These are phyloP conservation scores for Entomortierella beljakovae DNA, from an alignment of 192 early-diverging fungal species.

Conservation along the genomic window DNA sequence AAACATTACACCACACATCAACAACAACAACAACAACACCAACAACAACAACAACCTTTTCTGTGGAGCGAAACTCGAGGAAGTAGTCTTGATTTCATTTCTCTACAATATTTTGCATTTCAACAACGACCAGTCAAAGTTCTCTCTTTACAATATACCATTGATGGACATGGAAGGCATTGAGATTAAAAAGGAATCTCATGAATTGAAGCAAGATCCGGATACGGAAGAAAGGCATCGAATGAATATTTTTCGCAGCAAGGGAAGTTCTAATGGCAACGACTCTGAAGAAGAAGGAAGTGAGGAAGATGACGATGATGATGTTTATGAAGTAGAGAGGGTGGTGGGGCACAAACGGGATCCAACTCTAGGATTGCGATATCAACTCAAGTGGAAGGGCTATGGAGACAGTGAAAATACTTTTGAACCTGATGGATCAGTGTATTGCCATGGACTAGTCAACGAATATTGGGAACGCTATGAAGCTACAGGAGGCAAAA, in stretches of 20 bases:
- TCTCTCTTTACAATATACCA: too few relatives aligned
- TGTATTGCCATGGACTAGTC: slow-evolving; percentile 15
- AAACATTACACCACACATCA: too few relatives aligned
- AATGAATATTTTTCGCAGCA: too few relatives aligned
- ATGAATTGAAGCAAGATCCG: not conserved
- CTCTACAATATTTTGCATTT: not conserved
- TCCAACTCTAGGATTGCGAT: not conserved
- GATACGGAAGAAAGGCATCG: not conserved
- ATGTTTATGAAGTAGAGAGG: slow-evolving; percentile 37
- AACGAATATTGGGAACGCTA: slow-evolving; percentile 27
- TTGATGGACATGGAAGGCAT: slow-evolving; percentile 10
- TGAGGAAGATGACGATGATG: slow-evolving; percentile 16
- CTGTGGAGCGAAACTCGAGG: too few relatives aligned
- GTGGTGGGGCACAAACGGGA: slow-evolving; percentile 25
- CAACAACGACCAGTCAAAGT: not conserved
- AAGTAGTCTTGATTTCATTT: too few relatives aligned
- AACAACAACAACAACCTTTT: too few relatives aligned
- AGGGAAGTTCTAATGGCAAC: not conserved
- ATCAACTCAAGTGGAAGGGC: slow-evolving; percentile 47
- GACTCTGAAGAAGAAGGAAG: not conserved
- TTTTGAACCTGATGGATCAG: slow-evolving; percentile 26
- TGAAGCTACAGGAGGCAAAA: slow-evolving; percentile 4
- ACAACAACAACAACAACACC: too few relatives aligned
- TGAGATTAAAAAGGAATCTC: slow-evolving; percentile 3
- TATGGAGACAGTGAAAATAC: slow-evolving; percentile 37